phyloP scores from a whole-genome alignment of 2,329 filamentous ascomycete genomes.

The Ophiosphaerella herpotricha region DNA sequence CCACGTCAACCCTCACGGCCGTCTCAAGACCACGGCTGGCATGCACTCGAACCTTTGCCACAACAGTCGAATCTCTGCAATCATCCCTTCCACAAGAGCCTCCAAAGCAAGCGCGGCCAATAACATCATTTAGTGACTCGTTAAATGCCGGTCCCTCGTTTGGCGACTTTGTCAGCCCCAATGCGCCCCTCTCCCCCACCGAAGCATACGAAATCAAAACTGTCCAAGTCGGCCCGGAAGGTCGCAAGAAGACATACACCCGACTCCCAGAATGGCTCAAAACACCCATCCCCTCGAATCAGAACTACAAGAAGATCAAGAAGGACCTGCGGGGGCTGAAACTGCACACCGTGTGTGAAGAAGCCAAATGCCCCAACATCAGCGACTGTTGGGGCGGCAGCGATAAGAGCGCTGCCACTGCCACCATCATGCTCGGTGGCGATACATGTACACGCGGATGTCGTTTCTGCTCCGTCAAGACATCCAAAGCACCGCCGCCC shows the following conservation, averaged over 20 bases:
- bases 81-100: slow-evolving; percentile 24
- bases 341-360: slow-evolving; percentile 95
- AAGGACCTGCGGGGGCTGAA: slow-evolving; percentile 86
- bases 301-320: slow-evolving; percentile 94
- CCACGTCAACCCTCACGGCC: slow-evolving; percentile 22
- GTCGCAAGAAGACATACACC: slow-evolving; percentile 68
- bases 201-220: slow-evolving; percentile 66
- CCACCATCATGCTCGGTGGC: slow-evolving; percentile 99
- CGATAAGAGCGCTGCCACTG: slow-evolving; percentile 86
- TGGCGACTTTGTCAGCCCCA: slow-evolving; percentile 62
- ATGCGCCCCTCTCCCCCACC: slow-evolving; percentile 48
- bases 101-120: slow-evolving; percentile 44
- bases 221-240: slow-evolving; percentile 63
- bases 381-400: slow-evolving; percentile 96
- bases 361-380: slow-evolving; percentile 96
- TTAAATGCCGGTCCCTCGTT: slow-evolving; percentile 69
- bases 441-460: slow-evolving; percentile 97
- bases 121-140: slow-evolving; percentile 64
- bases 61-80: slow-evolving; percentile 34
- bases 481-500: slow-evolving; percentile 72
- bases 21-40: slow-evolving; percentile 20
- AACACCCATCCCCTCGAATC: slow-evolving; percentile 85
- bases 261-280: slow-evolving; percentile 93
- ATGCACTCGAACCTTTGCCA: slow-evolving; percentile 38
- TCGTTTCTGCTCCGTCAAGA: slow-evolving; percentile 97